Conservation (phyloP, 306 rosid species). For the Pterocarpus macrocarpus region DNA sequence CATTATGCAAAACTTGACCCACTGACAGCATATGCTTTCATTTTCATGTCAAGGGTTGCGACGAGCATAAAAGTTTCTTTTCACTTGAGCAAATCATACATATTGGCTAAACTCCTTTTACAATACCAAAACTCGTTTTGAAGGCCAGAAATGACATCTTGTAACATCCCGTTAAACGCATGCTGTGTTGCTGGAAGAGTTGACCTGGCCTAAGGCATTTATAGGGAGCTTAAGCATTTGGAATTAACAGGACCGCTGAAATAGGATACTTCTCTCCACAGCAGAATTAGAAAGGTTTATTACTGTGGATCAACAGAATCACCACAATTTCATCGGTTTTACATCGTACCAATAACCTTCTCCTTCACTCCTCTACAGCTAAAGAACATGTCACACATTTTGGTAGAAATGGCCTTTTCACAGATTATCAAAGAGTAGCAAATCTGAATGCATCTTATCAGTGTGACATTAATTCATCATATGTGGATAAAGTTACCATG, state of each 20-base stretch:
- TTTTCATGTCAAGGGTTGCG: slow-evolving; percentile 46
- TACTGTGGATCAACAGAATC: slow-evolving; percentile 29
- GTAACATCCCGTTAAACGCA: slow-evolving; percentile 90
- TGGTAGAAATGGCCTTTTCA: background rate
- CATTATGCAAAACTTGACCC: slow-evolving; percentile 34
- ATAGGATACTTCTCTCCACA: slow-evolving; percentile 92
- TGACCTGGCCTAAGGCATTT: slow-evolving; percentile 86
- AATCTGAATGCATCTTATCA: too few species aligned
- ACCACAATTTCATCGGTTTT: slow-evolving; percentile 36
- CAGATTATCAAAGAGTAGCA: too few species aligned
- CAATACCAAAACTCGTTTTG: slow-evolving; percentile 74
- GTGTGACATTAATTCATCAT: too few species aligned
- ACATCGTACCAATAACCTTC: slow-evolving; percentile 23
- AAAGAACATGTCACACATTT: slow-evolving; percentile 23
- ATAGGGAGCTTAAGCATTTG: slow-evolving; percentile 79
- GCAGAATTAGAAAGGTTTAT: slow-evolving; percentile 91
- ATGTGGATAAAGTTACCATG: too few species aligned
- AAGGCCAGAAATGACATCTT: slow-evolving; percentile 81
- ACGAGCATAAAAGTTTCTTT: slow-evolving; percentile 33
- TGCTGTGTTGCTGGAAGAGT: slow-evolving; percentile 95
- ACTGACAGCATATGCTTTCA: slow-evolving; percentile 45
- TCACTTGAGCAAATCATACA: slow-evolving; percentile 38
- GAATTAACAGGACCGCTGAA: slow-evolving; percentile 81
- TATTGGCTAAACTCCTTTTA: slow-evolving; percentile 44
- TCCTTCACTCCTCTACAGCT: slow-evolving; percentile 17